phyloP scores from a whole-genome alignment of 805 yeast species.

The Millerozyma miso region DNA sequence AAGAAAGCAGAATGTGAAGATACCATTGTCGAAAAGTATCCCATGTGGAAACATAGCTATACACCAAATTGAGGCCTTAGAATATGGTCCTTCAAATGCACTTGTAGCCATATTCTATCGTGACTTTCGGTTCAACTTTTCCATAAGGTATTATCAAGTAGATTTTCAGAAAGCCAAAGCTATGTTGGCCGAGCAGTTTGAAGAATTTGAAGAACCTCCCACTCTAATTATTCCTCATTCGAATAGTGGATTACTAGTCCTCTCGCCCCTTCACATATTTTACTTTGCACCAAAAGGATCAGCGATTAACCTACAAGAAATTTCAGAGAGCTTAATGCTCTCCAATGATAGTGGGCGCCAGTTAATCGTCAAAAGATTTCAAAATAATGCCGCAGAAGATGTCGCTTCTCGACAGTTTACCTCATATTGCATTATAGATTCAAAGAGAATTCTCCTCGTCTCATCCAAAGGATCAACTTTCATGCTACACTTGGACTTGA shows the following conservation, averaged over 20 bases:
- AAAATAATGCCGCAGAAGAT: conserved; percentile 1
- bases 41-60: conserved; percentile 18
- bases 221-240: conserved; percentile 17
- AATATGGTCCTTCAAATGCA: background rate
- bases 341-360: conserved; percentile 2
- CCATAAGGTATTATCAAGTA: conserved; percentile 27
- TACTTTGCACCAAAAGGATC: conserved; percentile 21
- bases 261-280: conserved; percentile 22
- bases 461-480: conserved; percentile 27
- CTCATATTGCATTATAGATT: conserved; percentile 20
- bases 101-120: conserved; percentile 28
- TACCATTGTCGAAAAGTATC: conserved; percentile 4
- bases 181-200: conserved; percentile 15
- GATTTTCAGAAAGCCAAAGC: conserved; percentile 1
- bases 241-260: conserved; percentile 24
- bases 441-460: conserved; percentile 20
- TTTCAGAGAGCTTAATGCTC: background rate
- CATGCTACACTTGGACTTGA: conserved; percentile 17
- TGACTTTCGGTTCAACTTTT: conserved; percentile 29
- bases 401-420: conserved; percentile 10
- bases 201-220: conserved; percentile 28
- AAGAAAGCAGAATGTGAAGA: background rate
- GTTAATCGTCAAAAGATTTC: conserved; percentile 6
- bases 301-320: conserved; percentile 1
- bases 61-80: conserved; percentile 11